Conservation (phyloP, 2,329 filamentous ascomycete species). For the Davidsoniella neocaledoniae region DNA sequence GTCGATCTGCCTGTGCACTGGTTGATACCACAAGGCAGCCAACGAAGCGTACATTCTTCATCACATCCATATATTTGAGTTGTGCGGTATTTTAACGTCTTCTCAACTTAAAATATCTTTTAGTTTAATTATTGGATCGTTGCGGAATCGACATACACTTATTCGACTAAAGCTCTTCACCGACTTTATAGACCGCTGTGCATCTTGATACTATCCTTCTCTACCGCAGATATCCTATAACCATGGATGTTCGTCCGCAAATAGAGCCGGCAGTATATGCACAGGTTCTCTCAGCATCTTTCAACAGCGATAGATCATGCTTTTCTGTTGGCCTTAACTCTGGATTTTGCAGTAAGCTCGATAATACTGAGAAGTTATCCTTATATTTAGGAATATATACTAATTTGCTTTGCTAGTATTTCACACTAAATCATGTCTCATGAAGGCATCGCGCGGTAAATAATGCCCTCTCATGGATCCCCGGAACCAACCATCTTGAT, state of each 20-base stretch:
- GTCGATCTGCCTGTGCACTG: no score
- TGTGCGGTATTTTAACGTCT: no score
- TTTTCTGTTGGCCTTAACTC: conserved; percentile 78
- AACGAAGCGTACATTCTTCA: no score
- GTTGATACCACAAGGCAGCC: no score
- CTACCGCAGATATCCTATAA: conserved; percentile 13
- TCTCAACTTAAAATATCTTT: no score
- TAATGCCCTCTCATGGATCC: background rate
- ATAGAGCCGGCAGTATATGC: conserved; percentile 64
- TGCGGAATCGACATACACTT: no score
- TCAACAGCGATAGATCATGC: conserved; percentile 70
- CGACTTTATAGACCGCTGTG: background rate
- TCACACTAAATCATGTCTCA: conserved; percentile 52
- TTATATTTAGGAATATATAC: background rate
- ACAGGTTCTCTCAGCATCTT: conserved; percentile 64
- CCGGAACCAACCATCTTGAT: background rate
- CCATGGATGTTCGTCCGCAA: conserved; percentile 77
- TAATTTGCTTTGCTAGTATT: conserved; percentile 37
- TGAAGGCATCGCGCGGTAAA: conserved; percentile 38
- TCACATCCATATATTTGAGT: no score
- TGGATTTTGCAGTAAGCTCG: conserved; percentile 59
- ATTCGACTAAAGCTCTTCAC: background rate
- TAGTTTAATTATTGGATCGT: no score
- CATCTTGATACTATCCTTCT: background rate
- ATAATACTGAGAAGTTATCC: background rate